Evolutionary conservation across 2,329 filamentous ascomycete genomes (phyloP), one percentile per base, ranked within the genome.

Genomic region (Fusarium equiseti): DNA sequence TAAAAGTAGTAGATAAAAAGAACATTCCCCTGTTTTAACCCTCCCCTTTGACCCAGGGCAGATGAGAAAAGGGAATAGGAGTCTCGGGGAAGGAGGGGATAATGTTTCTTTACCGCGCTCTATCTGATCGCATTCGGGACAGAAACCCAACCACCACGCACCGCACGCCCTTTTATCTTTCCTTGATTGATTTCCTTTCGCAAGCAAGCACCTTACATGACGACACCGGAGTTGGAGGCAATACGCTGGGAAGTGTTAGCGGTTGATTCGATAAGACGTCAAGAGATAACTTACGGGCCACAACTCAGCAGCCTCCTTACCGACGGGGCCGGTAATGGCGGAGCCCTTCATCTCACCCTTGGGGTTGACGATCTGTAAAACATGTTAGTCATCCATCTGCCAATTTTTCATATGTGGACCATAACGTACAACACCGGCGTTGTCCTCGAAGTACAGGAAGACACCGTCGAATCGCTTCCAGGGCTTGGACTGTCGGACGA

Each of bases 271-370:
- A 10, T 18, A 38, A 24, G 35, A 5, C 20, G 3, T 6, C 5
- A n/a, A 18, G 20, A 24, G 27, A 24, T 5, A 71, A 89, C 92
- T 87, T 89, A 95, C 93, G 83, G 96, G 96, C 96, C 96, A 99
- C 81, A 99, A 90, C 89, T 99, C 96, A 84, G 96, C 96, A 83
- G 96, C 96, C 89, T 99, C 96, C 92, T 99, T 99, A 85, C 95
- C 96, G 82, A 99, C 95, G 79, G 96, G 96, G 79, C 96, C 96
- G 79, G 96, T 99, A 84, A 99, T 99, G 84, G 96, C 96, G 76
- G 94, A 98, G 83, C 96, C 96, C 92, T 99, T 99, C 96, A 99
- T 99, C 89, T 99, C 96, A 88, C 96, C 96, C 93, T 99, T 99
- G 86, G 95, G 94, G 90, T 99, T 99, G 89, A 99, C 96, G 82